Base-by-base conservation (phyloP, 306 rosid genomes). In the Sophora flavescens region DNA sequence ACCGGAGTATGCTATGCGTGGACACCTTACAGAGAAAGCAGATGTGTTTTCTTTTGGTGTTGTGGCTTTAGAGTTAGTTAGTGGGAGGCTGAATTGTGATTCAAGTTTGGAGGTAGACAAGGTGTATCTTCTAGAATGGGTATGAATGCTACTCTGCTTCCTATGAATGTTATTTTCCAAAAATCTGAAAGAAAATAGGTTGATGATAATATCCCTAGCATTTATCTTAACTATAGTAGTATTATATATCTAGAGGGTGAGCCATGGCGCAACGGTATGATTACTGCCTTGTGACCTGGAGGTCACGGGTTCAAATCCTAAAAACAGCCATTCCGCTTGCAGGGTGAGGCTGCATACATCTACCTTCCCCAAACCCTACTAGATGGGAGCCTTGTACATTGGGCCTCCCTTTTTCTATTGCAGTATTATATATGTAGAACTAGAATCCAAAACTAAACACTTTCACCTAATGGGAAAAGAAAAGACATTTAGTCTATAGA, bases 1-100 rank as follows among this genome's bases (percentile, higher is more conserved):
- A 66, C 97, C 93, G n/a, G 93, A 91, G 63, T 93, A 88, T 61
- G 97, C 98, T 69, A 84, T 93, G 97, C 89, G 90, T 30, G 97
- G 98, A 59, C 92, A 86, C 85, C 90, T 91, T 8, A 93, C 93
- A 0, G 96, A 89, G 85, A 93, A 93, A 83, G 93, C 90, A 0
- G 91, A 91, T 66, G 92, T 91, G 16, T 93, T 91, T 84, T 90
- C 97, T 50, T 91, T 93, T 71, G 96, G 98, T 4, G 96, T 93
- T 72, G 89, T 93, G 79, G 96, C 90, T 79, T 79, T 89, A 3
- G 98, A 93, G 78, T 68, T 87, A 30, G 84, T 91, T 9, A 87
- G 92, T 60, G 98, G 98, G 14, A 86, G 98, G 82, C 84, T 86
- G 44, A 91, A 89, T 83, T 76, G 86, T 63, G 88, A 88, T 70